Conservation (phyloP, 108 stramenopile species). For the Skeletonema costatum region DNA sequence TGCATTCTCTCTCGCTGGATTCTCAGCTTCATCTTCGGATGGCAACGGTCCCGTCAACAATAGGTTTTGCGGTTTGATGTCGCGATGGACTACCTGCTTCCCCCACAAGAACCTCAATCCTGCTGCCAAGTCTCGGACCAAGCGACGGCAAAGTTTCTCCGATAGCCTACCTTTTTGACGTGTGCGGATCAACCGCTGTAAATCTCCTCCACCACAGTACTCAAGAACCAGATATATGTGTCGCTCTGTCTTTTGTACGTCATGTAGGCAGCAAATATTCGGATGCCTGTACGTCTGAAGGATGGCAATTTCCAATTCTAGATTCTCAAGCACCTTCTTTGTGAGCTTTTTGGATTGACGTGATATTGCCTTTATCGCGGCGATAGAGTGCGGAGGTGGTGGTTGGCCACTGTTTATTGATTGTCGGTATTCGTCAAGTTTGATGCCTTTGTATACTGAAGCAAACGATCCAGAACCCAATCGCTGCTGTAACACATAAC, state of each 20-base stretch:
- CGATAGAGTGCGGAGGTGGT: conserved; percentile 45
- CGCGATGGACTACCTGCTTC: conserved; percentile 89
- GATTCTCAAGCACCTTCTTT: conserved; percentile 93
- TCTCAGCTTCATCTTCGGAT: conserved; percentile 57
- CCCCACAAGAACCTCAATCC: conserved; percentile 91
- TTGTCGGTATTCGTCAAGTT: conserved; percentile 14
- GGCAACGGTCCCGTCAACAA: conserved; percentile 86
- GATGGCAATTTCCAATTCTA: conserved; percentile 96
- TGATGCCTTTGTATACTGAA: conserved; percentile 84
- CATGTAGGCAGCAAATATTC: conserved; percentile 88
- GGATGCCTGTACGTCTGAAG: conserved; percentile 89
- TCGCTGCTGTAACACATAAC: conserved; percentile 66
- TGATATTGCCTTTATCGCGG: conserved; percentile 94
- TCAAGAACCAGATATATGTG: conserved; percentile 95
- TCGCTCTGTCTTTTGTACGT: conserved; percentile 82
- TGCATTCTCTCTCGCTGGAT: conserved; percentile 55
- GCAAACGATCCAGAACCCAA: conserved; percentile 84
- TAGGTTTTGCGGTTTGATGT: conserved; percentile 97
- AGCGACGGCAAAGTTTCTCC: conserved; percentile 81
- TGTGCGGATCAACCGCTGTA: conserved; percentile 84
- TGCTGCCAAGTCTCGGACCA: conserved; percentile 89
- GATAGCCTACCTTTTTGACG: conserved; percentile 71
- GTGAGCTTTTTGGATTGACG: conserved; percentile 84
- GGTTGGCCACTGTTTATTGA: conserved; percentile 10
- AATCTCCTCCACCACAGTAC: conserved; percentile 96